phyloP scores from a whole-genome alignment of 2,329 filamentous ascomycete genomes.

The Penicillium sp. region DNA sequence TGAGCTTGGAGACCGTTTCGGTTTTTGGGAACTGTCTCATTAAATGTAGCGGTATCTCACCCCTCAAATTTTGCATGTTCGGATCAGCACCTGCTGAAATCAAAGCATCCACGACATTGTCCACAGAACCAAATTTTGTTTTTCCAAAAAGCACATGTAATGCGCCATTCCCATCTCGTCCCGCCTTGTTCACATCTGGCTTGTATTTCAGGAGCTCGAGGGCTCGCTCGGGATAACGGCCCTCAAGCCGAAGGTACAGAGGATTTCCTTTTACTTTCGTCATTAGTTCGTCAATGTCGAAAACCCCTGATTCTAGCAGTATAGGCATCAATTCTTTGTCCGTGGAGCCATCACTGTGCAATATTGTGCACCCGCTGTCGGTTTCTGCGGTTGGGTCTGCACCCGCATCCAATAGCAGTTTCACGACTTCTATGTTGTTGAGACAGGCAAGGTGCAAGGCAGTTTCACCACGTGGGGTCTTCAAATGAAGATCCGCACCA shows the following conservation, averaged over 20 bases:
- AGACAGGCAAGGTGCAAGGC: constrained; percentile 8
- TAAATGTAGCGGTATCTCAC: constrained; percentile 2
- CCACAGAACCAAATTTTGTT: fast-evolving
- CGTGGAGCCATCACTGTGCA: background rate
- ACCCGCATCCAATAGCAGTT: constrained; percentile 5
- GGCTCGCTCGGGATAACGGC: background rate
- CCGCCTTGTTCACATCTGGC: background rate
- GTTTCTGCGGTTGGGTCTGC: constrained; percentile 7
- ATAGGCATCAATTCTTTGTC: background rate
- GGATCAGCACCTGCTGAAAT: background rate
- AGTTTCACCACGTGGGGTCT: background rate
- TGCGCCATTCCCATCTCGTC: background rate
- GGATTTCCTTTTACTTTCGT: background rate
- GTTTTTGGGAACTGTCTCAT: background rate
- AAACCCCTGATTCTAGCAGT: background rate
- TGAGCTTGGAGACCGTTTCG: background rate
- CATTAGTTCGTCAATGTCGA: background rate
- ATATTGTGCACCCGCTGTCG: background rate
- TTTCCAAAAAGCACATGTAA: background rate
- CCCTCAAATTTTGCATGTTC: background rate
- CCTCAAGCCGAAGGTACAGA: background rate
- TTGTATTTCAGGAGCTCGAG: background rate
- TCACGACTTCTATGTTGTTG: background rate
- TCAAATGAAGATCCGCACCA: constrained; percentile 8
- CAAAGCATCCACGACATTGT: background rate